Conservation (phyloP, 352 stramenopile genomes). For the Phytophthora sojae region DNA sequence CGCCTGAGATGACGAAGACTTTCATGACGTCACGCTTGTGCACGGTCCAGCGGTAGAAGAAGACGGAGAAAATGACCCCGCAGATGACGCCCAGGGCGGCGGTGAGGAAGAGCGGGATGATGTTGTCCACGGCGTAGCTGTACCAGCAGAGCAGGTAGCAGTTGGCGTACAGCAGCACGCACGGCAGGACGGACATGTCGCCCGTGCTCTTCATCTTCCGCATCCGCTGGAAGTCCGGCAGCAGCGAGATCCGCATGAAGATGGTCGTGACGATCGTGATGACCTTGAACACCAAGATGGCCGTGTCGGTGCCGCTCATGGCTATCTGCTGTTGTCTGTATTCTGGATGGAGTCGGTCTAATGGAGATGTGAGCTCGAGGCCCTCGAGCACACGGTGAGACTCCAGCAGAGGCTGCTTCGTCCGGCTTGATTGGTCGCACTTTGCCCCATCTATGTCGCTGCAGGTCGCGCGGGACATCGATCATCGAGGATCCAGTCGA, state of each 20-base stretch:
- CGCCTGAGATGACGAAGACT: slow-evolving; percentile 31
- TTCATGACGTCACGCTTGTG: slow-evolving; percentile 40
- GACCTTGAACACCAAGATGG: slow-evolving; percentile 11
- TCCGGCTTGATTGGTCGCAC: slow-evolving; percentile 3
- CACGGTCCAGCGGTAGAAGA: slow-evolving; percentile 47
- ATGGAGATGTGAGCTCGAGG: slow-evolving; percentile 1
- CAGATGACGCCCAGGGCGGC: slow-evolving; percentile 40
- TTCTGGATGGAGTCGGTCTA: not conserved
- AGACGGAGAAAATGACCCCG: slow-evolving; percentile 38
- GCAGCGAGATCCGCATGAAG: slow-evolving; percentile 52
- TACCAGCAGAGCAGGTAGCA: slow-evolving; percentile 50
- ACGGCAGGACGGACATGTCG: slow-evolving; percentile 39
- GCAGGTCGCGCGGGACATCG: not conserved
- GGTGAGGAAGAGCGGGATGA: slow-evolving; percentile 55
- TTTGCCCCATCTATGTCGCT: not conserved
- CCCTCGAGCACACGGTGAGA: not conserved
- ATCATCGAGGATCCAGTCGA: not conserved
- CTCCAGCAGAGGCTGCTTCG: not conserved
- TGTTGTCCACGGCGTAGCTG: slow-evolving; percentile 47
- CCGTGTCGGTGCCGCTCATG: slow-evolving; percentile 6
- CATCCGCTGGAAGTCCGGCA: slow-evolving; percentile 48
- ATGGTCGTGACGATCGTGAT: slow-evolving; percentile 54
- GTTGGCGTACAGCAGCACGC: slow-evolving; percentile 39
- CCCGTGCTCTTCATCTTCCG: slow-evolving; percentile 42
- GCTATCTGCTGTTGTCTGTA: not conserved